Base-by-base conservation (phyloP, 2,329 filamentous ascomycete species). In the Sclerotinia spermophila region DNA sequence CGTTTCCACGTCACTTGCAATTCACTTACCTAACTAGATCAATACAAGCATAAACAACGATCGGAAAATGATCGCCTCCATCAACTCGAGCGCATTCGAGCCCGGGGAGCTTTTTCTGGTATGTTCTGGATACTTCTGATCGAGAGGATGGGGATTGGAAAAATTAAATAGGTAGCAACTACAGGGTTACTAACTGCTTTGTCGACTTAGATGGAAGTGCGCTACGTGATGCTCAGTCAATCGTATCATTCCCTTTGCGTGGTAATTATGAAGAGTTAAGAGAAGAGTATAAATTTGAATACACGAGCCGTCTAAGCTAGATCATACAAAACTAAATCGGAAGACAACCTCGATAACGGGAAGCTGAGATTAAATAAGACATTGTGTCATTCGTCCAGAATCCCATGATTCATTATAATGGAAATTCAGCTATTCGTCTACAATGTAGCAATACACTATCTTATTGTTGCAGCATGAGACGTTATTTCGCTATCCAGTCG, bases 181-280 rank as follows among this genome's bases (percentile, higher is more conserved):
- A 5, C 45, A 11, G 48, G 27, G 15, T 51, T 2, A 10, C 11
- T 17, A 0, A 15, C 11, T 1, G 24, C 13, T 27, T 5, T 3
- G 48, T 5, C n/a, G n/a, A n/a, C n/a, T n/a, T 51, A 27, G 5
- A 51, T 27, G 15, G 24, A 51, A 51, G 13, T 51, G 11, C 24
- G 24, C 45, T n/a, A 13, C 6, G 10, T 13, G 1, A 13, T 2
- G 11, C 13, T 3, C 13, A 11, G 8, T 48, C 1, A 48, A 5
- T n/a, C 0, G 1, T 51, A 15, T n/a, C 24, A 51, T 51, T 51
- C 5, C n/a, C 4, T 51, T 15, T 51, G 2, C 1, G 4, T 3
- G 24, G 5, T 1, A 2, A 15, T 3, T 15, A 11, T 0, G 1
- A 15, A n/a, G 4, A 0, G 4, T 2, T 1, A 15, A n/a, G 24